A percentile compares a stretch with the other conserved stretches of the same genome.
These are phyloP conservation scores for Leptosphaerulina australis DNA, from an alignment of 2,329 filamentous ascomycete genomes.

Conservation along the genomic window DNA sequence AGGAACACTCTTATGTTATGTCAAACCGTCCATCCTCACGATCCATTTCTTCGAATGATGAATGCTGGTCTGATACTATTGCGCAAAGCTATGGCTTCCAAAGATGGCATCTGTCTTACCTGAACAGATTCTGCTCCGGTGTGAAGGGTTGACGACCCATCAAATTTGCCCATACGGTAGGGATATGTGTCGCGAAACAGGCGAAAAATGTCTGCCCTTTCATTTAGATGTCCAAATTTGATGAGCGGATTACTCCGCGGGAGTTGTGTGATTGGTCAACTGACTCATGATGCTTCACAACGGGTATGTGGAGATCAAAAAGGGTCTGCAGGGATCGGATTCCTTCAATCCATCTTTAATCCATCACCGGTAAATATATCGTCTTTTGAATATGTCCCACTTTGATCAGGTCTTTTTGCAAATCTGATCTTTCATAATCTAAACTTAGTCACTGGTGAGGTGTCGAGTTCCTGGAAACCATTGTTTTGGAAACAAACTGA, in stretches of 20 bases:
- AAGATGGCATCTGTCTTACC: neutral
- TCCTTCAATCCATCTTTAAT: neutral
- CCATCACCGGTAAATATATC: neutral
- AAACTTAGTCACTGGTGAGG: neutral
- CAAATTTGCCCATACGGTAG: neutral
- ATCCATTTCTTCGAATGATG: neutral
- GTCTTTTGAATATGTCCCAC: neutral
- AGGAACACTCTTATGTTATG: neutral
- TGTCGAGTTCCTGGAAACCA: neutral
- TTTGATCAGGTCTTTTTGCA: neutral
- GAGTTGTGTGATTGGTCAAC: neutral
- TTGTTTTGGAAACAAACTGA: no score
- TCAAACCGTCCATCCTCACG: neutral
- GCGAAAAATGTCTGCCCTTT: neutral
- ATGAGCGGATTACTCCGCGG: neutral
- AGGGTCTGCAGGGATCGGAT: neutral
- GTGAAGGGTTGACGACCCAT: neutral
- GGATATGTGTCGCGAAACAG: neutral
- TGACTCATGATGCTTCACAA: conserved; percentile 13
- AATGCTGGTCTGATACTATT: neutral
- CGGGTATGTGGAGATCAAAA: conserved; percentile 5
- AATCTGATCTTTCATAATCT: neutral
- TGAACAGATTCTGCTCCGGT: neutral
- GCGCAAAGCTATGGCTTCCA: neutral
- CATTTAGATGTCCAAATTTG: neutral